Base-by-base conservation (phyloP, 2,329 filamentous ascomycete species). In the Cladophialophora exuberans region DNA sequence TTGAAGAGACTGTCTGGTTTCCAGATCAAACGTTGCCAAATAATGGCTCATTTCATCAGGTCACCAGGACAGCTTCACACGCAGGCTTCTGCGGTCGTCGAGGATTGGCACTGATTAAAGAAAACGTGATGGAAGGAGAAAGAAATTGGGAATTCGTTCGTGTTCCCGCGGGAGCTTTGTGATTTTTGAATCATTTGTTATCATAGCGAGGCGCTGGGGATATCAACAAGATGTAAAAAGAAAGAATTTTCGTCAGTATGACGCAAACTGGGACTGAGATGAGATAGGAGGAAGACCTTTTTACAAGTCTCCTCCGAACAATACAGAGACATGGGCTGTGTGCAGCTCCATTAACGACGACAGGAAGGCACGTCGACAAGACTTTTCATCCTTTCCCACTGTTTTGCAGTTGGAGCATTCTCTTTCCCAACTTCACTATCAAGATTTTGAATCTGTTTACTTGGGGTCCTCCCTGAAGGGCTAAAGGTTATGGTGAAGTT, bases 41-140 rank as follows among this genome's bases (percentile, higher is more conserved):
- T 4, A 67, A 67, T 15, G 74, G 74, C 2, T 72, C 73, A 2
- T 77, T 74, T 53, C 60, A 74, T 50, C 64, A 58, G 4, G 48
- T 75, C 6, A 65, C 67, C 22, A 70, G 75, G 41, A 66, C 69
- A 31, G 74, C 74, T 30, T 69, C 67, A 3, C 73, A 73, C 47
- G 73, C 74, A 57, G 75, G 75, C 4, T 78, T 72, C 57, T 78
- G 76, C 65, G 75, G 74, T 17, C 70, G 69, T 18, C 68, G 67
- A 20, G 70, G 68, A 4, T 67, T 77, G 20, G 72, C 76, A 54
- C 70, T 78, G 4, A 73, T 78, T 58, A 70, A 75, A 44, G 67
- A 73, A 49, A 61, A 75, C 47, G 73, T 73, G 13, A 59, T 69
- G 55, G 65, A 71, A 46, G 75, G 73, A 2, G 69, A 76, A 49